Conservation (phyloP, 2,329 filamentous ascomycete genomes). For the Claviceps quebecensis region DNA sequence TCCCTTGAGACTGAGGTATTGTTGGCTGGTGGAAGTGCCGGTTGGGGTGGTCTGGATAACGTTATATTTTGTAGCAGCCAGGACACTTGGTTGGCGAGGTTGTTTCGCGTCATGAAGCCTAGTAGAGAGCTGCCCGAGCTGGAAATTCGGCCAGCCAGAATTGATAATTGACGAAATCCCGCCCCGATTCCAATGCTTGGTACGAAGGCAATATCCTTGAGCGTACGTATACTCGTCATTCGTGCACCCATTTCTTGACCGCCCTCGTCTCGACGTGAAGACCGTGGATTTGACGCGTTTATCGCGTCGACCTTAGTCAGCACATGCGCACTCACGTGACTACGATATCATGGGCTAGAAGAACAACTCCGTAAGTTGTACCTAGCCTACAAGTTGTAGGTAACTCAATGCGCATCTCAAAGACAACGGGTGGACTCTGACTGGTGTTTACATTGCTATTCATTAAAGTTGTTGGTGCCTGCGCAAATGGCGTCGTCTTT, state of each 20-base stretch:
- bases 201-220: background rate
- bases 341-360: background rate
- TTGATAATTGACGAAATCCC: conserved; percentile 2
- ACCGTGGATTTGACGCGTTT: conserved; percentile 11
- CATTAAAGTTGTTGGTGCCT: too few species aligned
- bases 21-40: conserved; percentile 21
- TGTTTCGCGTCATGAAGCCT: conserved; percentile 49
- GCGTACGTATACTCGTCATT: background rate
- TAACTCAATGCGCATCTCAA: too few species aligned
- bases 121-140: conserved; percentile 6
- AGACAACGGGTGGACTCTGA: too few species aligned
- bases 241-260: background rate
- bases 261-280: background rate
- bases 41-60: conserved; percentile 25
- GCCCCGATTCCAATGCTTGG: background rate
- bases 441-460: too few species aligned
- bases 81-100: conserved; percentile 40
- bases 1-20: conserved; percentile 13
- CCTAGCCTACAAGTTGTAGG: too few species aligned
- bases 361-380: too few species aligned
- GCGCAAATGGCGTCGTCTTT: too few species aligned
- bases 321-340: conserved; percentile 12
- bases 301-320: conserved; percentile 21
- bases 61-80: conserved; percentile 40
- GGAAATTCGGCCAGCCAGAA: background rate